Base-by-base conservation (phyloP, 345 rosid genomes). In the Bruguiera sexangula region DNA sequence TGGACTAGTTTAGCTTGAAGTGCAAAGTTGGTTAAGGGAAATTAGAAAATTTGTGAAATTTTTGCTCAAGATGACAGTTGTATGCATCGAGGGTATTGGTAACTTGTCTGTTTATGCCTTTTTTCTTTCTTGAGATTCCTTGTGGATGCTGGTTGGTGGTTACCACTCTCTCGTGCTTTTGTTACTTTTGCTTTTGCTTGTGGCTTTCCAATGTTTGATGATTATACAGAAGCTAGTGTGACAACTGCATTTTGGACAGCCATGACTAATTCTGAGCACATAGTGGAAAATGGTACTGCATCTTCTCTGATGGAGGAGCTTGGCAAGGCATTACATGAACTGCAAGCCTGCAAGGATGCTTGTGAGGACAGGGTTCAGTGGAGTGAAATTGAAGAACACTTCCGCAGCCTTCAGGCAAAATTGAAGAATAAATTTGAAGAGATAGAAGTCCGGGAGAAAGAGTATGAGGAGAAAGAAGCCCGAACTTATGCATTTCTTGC, bases 351-450 rank as follows among this genome's bases (percentile, higher is more conserved):
- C 56, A 75, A 75, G 72, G 66, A 55, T 70, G 76, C 75, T 60
- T 37, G 78, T 29, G 72, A 55, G 26, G 68, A 76, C 67, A 75
- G 61, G 60, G 78, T 85, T 69, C 82, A 69, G 48, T 85, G 86
- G 89, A 68, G 59, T 52, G 92, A 82, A 76, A 74, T 87, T 46
- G 86, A 83, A 73, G 79, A 72, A 60, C 86, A 85, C 65, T 85
- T 85, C 69, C 57, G 52, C 65, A 79, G 64, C 68, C 84, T 87
- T 22, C 80, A 87, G 48, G 50, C 55, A 26, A 32, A 46, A 19
- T 65, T 85, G 68, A 85, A 81, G 77, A 78, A 26, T 70, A 73
- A 79, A 71, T 62, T 71, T 63, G 79, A 73, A 58, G 87, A 80
- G 79, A 69, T 87, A 43, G 86, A 82, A 67, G 82, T 75, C 31